These are phyloP conservation scores for Nosema bombycis DNA, from an alignment of 371 early-diverging fungal genomes.

Conservation along the genomic window DNA sequence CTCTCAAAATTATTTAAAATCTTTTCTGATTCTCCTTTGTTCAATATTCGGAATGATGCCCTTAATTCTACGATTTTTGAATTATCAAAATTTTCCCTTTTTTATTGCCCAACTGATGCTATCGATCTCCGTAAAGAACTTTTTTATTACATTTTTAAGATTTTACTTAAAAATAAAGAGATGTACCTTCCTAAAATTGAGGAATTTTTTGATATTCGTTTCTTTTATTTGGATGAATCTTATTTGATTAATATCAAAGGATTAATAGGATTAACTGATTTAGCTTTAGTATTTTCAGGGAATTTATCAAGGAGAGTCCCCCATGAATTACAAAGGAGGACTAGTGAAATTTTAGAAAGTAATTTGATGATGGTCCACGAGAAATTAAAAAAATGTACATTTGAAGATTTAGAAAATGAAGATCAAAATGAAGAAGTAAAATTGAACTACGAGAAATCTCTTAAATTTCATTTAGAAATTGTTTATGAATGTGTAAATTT, in stretches of 20 bases:
- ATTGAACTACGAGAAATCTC: constrained; percentile 1
- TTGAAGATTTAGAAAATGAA: neutral
- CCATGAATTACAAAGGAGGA: constrained; percentile 7
- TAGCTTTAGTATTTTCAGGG: neutral
- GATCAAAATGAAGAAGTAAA: constrained; percentile 1
- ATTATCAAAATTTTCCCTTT: constrained; percentile 15
- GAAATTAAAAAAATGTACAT: neutral
- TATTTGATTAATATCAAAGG: constrained; percentile 10
- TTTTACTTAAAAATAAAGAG: constrained; percentile 16
- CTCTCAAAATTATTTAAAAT: constrained; percentile 30
- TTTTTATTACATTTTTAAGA: constrained; percentile 7
- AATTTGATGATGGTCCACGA: neutral
- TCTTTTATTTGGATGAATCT: constrained; percentile 31
- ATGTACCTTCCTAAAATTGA: constrained; percentile 21
- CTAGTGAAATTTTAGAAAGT: neutral
- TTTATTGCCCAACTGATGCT: constrained; percentile 30
- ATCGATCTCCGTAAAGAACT: constrained; percentile 18
- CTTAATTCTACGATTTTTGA: constrained; percentile 13
- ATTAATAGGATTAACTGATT: constrained; percentile 14
- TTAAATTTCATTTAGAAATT: constrained; percentile 19
- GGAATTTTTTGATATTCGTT: constrained; percentile 26
- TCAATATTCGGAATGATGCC: constrained; percentile 8
- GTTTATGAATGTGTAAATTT: neutral
- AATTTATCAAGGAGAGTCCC: neutral
- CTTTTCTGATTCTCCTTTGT: constrained; percentile 3